A percentile compares a stretch with the other conserved stretches of the same genome.
Conservation (phyloP, 2,329 filamentous ascomycete genomes). For the Calcarisporium arbuscula region DNA sequence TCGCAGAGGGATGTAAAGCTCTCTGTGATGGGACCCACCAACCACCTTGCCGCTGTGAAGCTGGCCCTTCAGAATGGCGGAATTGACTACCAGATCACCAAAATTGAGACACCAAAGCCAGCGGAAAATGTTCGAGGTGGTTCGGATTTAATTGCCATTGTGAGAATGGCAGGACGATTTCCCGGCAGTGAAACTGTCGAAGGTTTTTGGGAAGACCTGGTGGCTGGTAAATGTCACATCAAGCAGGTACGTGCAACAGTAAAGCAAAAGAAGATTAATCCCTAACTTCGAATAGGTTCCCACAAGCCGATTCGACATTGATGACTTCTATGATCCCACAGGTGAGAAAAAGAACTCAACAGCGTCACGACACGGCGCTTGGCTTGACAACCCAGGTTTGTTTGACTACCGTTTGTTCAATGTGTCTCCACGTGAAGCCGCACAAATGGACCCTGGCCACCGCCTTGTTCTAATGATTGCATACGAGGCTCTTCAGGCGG, state of each 20-base stretch:
- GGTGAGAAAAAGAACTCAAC: neutral
- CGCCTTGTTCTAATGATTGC: constrained; percentile 63
- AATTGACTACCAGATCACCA: no score
- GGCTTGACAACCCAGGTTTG: constrained; percentile 18
- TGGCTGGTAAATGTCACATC: neutral
- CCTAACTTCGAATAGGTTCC: neutral
- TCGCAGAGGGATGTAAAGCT: no score
- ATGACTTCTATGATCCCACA: neutral
- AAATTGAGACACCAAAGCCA: no score
- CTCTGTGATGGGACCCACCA: no score
- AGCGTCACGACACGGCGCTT: neutral
- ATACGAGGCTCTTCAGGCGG: constrained; percentile 71
- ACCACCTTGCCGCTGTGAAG: no score
- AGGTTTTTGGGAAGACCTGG: neutral
- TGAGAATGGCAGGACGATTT: neutral
- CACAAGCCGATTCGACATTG: neutral
- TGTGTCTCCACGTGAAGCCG: constrained; percentile 70
- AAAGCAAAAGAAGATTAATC: neutral
- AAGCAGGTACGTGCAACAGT: neutral
- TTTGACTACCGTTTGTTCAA: constrained; percentile 75
- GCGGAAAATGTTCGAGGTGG: no score
- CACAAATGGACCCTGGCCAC: constrained; percentile 68
- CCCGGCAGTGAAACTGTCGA: neutral
- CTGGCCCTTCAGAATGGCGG: no score
- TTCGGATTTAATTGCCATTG: neutral